Evolutionary conservation across 2,329 filamentous ascomycete species (phyloP).

Genomic region (Aureobasidium vineae): DNA sequence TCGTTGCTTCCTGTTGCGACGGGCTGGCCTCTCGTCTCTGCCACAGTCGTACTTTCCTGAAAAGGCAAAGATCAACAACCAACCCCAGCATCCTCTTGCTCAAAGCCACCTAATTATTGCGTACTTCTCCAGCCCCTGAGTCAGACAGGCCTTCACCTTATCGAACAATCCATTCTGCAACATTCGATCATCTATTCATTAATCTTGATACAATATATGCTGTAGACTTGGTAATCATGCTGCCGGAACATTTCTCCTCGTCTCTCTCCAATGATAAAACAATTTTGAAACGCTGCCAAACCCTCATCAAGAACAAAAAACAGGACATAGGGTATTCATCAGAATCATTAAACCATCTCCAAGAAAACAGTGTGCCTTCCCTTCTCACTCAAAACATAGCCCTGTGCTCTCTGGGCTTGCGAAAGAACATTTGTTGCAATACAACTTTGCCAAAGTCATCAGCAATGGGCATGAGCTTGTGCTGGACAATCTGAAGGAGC

Average conservation of each 20-base stretch:
- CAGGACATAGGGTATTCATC: neutral
- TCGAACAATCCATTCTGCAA: neutral
- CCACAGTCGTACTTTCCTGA: constrained; percentile 5
- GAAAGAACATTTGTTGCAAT: neutral
- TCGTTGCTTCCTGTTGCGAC: constrained; percentile 15
- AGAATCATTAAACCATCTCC: constrained; percentile 12
- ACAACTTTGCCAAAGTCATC: neutral
- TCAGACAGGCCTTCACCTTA: neutral
- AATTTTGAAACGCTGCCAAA: neutral
- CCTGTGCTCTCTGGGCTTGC: neutral
- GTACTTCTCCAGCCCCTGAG: constrained; percentile 6
- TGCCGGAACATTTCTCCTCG: constrained; percentile 1
- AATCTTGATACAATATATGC: constrained; percentile 21
- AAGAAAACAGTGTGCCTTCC: constrained; percentile 8
- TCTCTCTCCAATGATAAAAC: neutral
- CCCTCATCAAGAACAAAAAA: constrained; percentile 11
- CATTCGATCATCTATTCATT: neutral
- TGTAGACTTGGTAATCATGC: constrained; percentile 11
- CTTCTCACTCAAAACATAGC: constrained; percentile 3
- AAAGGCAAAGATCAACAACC: neutral
- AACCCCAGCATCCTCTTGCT: constrained; percentile 10
- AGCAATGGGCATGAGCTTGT: constrained; percentile 2
- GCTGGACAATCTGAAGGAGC: neutral
- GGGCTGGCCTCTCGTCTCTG: constrained; percentile 13
- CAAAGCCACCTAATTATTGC: constrained; percentile 18